Conservation (phyloP, 805 yeast genomes). For the Barnettozyma sucrosica region DNA sequence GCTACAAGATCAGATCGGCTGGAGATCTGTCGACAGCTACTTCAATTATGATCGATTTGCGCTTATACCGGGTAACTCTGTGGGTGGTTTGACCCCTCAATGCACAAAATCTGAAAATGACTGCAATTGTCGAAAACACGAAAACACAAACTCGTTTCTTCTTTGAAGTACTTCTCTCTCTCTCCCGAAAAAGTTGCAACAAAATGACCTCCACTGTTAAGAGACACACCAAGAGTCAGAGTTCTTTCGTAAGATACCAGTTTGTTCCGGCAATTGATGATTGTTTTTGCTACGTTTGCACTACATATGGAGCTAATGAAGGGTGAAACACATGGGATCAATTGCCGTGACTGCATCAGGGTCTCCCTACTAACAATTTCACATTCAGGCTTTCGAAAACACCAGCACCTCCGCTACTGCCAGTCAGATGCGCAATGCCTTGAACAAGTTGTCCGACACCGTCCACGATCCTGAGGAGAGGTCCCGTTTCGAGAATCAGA, state of each 20-base stretch:
- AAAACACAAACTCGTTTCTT: background rate
- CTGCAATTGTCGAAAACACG: background rate
- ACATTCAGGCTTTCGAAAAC: slow-evolving; percentile 75
- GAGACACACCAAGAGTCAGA: slow-evolving; percentile 37
- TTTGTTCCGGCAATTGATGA: too few species aligned
- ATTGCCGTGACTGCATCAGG: background rate
- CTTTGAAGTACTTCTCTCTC: background rate
- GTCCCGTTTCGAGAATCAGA: slow-evolving; percentile 72
- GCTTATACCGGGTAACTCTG: background rate
- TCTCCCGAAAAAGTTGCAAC: background rate
- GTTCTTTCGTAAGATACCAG: slow-evolving; percentile 22
- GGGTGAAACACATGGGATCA: background rate
- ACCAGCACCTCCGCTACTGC: slow-evolving; percentile 95
- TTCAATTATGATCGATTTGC: background rate
- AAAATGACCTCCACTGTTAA: slow-evolving; percentile 24
- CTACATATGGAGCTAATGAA: background rate
- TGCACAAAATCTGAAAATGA: background rate
- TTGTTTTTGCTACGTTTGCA: too few species aligned
- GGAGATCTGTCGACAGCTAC: background rate
- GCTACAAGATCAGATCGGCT: background rate
- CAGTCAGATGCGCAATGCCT: slow-evolving; percentile 93
- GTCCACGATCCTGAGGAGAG: slow-evolving; percentile 46
- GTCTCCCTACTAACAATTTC: background rate
- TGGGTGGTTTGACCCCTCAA: background rate
- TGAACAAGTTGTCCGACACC: slow-evolving; percentile 85